Base-by-base conservation (phyloP, 768 basidiomycete genomes). In the Gloeophyllum trabeum region DNA sequence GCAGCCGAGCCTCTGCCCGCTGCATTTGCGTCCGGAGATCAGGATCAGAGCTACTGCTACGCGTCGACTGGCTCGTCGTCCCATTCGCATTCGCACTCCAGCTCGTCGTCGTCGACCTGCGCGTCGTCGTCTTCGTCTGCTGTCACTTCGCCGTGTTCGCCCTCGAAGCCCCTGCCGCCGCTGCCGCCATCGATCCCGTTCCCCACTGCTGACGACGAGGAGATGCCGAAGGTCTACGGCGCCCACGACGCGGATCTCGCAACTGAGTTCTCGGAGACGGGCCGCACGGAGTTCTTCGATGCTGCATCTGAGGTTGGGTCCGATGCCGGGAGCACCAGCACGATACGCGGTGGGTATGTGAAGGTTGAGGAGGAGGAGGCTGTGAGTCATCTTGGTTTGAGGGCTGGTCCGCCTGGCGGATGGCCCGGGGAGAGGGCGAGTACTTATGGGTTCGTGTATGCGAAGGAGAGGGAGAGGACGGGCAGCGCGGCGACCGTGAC, bases 401-500 rank as follows among this genome's bases (percentile, higher is more conserved):
- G 16, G 10, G 28, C 28, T 30, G n/a, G 24, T 41, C 14, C 20
- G 21, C 24, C n/a, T 24, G 40, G 48, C 48, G 40, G 47, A 46
- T 24, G 51, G 25, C 3, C 51, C 58, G 43, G 25, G 45, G 37
- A 14, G 44, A 46, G 25, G 48, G 49, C 24, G 16, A 35, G 14
- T 39, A 18, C 37, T 16, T 25, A 26, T 24, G 28, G 19, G 24
- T 30, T 7, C 28, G 28, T 7, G 28, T 7, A 16, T 30, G 14
- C n/a, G 13, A 20, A 14, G 14, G 19, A 22, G 46, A n/a, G 40
- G 32, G 24, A 38, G 21, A 40, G 47, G 30, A 16, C 28, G 45
- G 43, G 40, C 25, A 43, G n/a, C 43, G 50, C 44, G 53, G 58
- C 26, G 60, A 58, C 24, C 59, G 60, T 4, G 43, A 45, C 32